These are phyloP conservation scores for Serpula lacrymans DNA, from an alignment of 768 basidiomycete genomes.

Conservation along the genomic window DNA sequence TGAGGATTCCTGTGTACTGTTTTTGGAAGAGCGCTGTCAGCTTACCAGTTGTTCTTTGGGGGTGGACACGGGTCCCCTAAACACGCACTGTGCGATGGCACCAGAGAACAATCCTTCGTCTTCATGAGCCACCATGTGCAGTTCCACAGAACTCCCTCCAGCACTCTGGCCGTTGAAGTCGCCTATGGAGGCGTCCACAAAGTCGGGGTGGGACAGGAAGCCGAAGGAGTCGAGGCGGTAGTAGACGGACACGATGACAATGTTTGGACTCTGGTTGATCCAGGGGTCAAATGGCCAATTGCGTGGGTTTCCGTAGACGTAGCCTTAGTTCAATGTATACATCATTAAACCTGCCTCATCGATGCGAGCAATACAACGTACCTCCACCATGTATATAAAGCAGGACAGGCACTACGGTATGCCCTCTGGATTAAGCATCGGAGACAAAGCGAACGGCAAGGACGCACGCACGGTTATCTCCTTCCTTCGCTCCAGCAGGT, in stretches of 20 bases:
- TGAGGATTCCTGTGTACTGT: not conserved
- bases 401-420: constrained; percentile 31
- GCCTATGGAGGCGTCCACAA: constrained; percentile 35
- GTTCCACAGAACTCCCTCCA: constrained; percentile 51
- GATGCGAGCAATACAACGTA: constrained; percentile 3
- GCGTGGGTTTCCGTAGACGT: constrained; percentile 55
- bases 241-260: constrained; percentile 64
- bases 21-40: constrained; percentile 2
- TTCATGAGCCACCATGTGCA: constrained; percentile 51
- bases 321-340: no score
- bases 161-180: constrained; percentile 62
- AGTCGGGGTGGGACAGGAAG: constrained; percentile 52
- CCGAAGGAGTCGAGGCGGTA: constrained; percentile 64
- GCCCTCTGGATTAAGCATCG: not conserved
- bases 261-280: constrained; percentile 59
- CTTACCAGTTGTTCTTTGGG: constrained; percentile 53
- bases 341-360: no score
- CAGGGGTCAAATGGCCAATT: constrained; percentile 68
- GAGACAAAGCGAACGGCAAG: no score
- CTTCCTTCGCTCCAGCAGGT: constrained; percentile 43
- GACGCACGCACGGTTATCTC: constrained; percentile 48
- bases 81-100: constrained; percentile 64
- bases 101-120: constrained; percentile 42
- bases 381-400: constrained; percentile 42
- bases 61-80: constrained; percentile 45